phyloP scores from a whole-genome alignment of 169 alveolate species.

The Plasmodium vivax region DNA sequence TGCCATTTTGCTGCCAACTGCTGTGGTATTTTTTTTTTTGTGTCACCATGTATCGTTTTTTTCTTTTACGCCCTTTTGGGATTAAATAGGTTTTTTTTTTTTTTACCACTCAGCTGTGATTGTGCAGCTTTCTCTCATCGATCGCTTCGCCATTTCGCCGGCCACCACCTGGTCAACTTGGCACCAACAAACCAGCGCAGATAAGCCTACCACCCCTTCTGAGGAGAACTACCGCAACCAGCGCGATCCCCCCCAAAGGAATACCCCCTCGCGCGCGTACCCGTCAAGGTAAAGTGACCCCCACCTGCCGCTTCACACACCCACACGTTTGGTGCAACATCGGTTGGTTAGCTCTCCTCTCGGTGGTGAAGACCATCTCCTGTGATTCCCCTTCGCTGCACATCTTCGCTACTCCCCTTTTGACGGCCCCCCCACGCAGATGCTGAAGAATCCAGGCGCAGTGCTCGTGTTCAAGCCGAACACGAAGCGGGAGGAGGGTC shows the following conservation, averaged over 20 bases:
- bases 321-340: neutral
- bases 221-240: neutral
- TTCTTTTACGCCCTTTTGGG: neutral
- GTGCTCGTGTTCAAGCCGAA: slow-evolving; percentile 88
- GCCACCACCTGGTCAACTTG: neutral
- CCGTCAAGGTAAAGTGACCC: neutral
- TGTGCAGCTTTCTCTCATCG: neutral
- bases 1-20: neutral
- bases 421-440: neutral
- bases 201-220: neutral
- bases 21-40: neutral
- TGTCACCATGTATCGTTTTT: neutral
- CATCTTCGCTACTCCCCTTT: neutral
- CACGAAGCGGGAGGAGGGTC: slow-evolving; percentile 87
- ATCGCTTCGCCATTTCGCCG: neutral
- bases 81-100: too few relatives aligned
- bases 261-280: neutral
- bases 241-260: too few relatives aligned
- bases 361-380: neutral
- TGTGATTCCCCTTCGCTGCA: neutral
- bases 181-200: neutral
- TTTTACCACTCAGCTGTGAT: neutral
- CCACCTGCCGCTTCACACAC: neutral
- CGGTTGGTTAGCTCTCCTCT: neutral
- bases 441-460: slow-evolving; percentile 64